These are phyloP conservation scores for Penicillium sp. DNA, from an alignment of 2,329 filamentous ascomycete species.

Conservation along the genomic window DNA sequence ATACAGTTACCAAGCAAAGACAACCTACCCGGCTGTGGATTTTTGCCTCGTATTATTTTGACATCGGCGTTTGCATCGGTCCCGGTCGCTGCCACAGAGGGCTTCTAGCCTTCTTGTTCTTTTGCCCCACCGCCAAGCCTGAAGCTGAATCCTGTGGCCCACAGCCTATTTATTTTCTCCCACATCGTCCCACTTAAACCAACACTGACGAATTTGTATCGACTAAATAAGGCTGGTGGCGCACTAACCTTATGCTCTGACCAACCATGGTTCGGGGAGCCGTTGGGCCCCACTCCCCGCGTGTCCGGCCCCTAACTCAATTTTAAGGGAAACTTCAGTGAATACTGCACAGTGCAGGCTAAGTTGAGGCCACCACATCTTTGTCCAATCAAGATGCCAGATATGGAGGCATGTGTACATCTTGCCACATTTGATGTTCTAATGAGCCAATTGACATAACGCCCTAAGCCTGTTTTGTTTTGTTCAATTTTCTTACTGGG, in stretches of 20 bases:
- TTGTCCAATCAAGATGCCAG: no score
- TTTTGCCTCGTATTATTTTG: conserved; percentile 5
- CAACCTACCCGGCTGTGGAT: not conserved
- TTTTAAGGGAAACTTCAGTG: not conserved
- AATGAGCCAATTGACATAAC: no score
- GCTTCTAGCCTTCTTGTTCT: not conserved
- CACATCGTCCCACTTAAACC: not conserved
- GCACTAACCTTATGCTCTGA: not conserved
- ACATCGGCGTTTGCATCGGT: not conserved
- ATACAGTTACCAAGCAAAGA: not conserved
- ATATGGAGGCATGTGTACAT: no score
- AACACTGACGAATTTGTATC: not conserved
- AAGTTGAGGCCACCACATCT: no score
- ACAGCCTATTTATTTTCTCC: not conserved
- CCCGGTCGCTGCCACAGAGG: not conserved
- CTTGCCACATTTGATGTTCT: no score
- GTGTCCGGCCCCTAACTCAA: not conserved
- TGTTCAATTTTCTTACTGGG: not conserved
- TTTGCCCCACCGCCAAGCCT: not conserved
- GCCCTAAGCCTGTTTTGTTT: no score
- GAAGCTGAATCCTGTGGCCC: not conserved
- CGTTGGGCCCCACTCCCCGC: conserved; percentile 12
- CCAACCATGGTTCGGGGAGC: not conserved
- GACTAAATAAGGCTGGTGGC: not conserved
- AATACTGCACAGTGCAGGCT: no score